phyloP scores from a whole-genome alignment of 495 filamentous ascomycete genomes.

The Haplographium delicatum region DNA sequence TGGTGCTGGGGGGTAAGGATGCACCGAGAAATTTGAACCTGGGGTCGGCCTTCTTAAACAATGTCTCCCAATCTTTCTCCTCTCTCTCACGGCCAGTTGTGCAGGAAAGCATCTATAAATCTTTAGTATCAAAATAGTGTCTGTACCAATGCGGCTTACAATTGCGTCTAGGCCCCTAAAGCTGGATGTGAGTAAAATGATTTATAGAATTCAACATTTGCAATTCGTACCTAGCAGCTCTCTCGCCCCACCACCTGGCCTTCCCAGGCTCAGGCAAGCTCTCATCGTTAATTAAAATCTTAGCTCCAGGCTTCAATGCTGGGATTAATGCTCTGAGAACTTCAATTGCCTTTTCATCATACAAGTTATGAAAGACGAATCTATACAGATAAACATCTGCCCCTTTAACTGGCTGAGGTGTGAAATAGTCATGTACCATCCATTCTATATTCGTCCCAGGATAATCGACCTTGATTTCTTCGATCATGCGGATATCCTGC shows the following conservation, averaged over 20 bases:
- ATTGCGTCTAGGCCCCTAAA: background rate
- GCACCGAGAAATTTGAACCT: constrained; percentile 13
- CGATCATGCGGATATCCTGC: constrained; percentile 24
- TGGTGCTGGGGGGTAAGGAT: background rate
- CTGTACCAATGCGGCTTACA: constrained; percentile 7
- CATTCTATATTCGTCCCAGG: constrained; percentile 30
- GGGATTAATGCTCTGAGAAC: constrained; percentile 37
- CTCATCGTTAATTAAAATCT: constrained; percentile 42
- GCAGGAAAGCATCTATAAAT: constrained; percentile 26
- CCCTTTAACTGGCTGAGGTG: constrained; percentile 33
- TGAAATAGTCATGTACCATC: constrained; percentile 40
- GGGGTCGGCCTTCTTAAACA: constrained; percentile 24
- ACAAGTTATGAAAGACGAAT: constrained; percentile 44
- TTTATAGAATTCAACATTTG: background rate
- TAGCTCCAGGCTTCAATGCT: constrained; percentile 35
- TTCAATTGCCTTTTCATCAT: constrained; percentile 30
- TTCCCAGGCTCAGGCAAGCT: constrained; percentile 33
- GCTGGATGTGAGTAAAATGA: background rate
- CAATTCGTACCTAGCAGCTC: constrained; percentile 29
- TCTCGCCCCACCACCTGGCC: constrained; percentile 42
- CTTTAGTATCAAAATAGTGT: constrained; percentile 17
- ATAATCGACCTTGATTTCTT: constrained; percentile 8
- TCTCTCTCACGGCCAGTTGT: constrained; percentile 31
- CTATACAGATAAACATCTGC: constrained; percentile 47
- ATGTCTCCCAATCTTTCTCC: constrained; percentile 26